Base-by-base conservation (phyloP, 495 filamentous ascomycete species). In the Corynascus novoguineensis region DNA sequence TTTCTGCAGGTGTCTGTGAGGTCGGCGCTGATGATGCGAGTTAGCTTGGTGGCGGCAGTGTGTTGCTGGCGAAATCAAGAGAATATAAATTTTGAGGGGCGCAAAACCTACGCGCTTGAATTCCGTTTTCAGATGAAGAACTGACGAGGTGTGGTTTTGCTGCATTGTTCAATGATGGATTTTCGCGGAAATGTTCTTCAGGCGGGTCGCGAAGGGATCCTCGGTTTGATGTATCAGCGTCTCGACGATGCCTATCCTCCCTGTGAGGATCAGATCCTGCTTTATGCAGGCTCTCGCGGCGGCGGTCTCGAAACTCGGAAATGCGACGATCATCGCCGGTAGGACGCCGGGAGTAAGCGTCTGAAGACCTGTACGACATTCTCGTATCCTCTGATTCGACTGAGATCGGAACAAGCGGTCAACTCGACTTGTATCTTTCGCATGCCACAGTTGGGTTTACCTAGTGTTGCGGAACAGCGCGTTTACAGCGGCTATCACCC, bases 331-430 rank as follows among this genome's bases (percentile, higher is more conserved):
- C 63, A 28, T 62, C 60, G 27, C 34, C 37, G 17, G 40, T 49
- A 22, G 64, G 62, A 22, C 66, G 66, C 31, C 64, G 57, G 14
- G 57, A 34, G 41, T 53, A 67, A 32, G 53, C 40, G 44, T 65
- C 57, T 24, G 45, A 29, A 12, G 64, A 38, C 38, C 50, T 55
- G 59, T 62, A 51, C 34, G 61, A 54, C 66, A 68, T 68, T 55
- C 15, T 31, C n/a, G 12, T 28, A 31, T 47, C n/a, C 6, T 35
- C 5, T 50, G 9, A 19, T 41, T n/a, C 50, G 45, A 21, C 45
- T 22, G 9, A 35, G 17, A n/a, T 8, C 44, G 44, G 45, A 49
- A 31, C 34, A 40, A 40, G 45, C 34, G 25, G 41, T 32, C 53
- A 47, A 47, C 27, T 24, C 17, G 34, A 17, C 8, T 32, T 35